phyloP scores from a whole-genome alignment of 768 basidiomycete genomes.

The Ramaria sp. region DNA sequence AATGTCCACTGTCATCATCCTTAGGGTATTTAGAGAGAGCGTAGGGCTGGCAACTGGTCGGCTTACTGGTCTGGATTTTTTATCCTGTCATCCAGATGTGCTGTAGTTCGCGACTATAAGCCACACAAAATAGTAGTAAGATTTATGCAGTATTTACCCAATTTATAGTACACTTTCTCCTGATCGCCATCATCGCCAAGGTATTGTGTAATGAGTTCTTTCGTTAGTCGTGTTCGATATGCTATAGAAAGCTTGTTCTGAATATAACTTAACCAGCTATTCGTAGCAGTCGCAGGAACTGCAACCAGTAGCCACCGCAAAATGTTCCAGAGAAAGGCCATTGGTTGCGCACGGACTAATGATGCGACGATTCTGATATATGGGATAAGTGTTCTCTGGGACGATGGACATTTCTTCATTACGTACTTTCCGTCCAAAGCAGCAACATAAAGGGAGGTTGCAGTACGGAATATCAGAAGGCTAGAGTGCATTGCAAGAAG shows the following conservation, averaged over 20 bases:
- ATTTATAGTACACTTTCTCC: conserved; percentile 88
- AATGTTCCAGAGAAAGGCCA: conserved; percentile 76
- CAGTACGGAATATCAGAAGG: conserved; percentile 80
- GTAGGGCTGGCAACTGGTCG: not conserved
- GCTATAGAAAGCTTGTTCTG: conserved; percentile 90
- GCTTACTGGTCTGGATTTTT: conserved; percentile 89
- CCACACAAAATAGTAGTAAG: not conserved
- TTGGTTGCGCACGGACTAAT: conserved; percentile 76
- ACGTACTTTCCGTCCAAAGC: conserved; percentile 83
- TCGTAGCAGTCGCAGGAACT: conserved; percentile 87
- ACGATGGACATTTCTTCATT: conserved; percentile 1
- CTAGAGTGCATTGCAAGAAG: conserved; percentile 83
- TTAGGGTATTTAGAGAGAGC: conserved; percentile 20
- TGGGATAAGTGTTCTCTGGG: conserved; percentile 1
- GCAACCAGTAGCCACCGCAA: conserved; percentile 85
- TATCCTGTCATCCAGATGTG: conserved; percentile 90
- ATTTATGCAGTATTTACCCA: conserved; percentile 40
- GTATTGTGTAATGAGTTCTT: conserved; percentile 74
- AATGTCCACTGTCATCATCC: conserved; percentile 94
- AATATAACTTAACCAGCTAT: conserved; percentile 85
- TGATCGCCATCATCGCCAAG: conserved; percentile 64
- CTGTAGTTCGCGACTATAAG: conserved; percentile 26
- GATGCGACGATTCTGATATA: conserved; percentile 79
- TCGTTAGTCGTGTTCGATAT: conserved; percentile 78
- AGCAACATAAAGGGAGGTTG: conserved; percentile 90